phyloP scores from a whole-genome alignment of 441 rosid species.

The Raphanus hybrid region DNA sequence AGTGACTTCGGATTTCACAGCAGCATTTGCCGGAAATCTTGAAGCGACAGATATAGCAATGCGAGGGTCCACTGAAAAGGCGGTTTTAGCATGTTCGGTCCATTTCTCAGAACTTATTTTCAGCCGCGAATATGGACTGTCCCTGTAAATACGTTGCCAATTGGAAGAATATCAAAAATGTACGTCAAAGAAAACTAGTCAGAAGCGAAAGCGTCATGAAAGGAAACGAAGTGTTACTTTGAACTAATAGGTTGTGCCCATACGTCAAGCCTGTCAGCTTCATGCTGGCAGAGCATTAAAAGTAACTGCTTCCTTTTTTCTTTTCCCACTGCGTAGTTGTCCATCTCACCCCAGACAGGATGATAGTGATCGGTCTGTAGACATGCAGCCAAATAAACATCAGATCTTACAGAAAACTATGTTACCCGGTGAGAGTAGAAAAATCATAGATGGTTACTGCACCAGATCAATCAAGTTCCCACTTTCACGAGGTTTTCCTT shows the following conservation, averaged over 20 bases:
- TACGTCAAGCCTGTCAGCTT: slow-evolving; percentile 98
- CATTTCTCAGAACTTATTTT: slow-evolving; percentile 87
- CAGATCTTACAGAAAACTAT: slow-evolving; percentile 17
- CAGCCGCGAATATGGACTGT: slow-evolving; percentile 53
- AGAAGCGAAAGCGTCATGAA: slow-evolving; percentile 16
- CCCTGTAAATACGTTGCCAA: slow-evolving; percentile 58
- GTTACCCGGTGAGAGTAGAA: not conserved
- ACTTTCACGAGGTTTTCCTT: slow-evolving; percentile 67
- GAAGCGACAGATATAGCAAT: slow-evolving; percentile 84
- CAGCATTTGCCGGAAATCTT: slow-evolving; percentile 80
- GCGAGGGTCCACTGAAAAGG: slow-evolving; percentile 91
- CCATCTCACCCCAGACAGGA: slow-evolving; percentile 94
- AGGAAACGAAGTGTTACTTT: slow-evolving; percentile 56
- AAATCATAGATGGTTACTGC: slow-evolving; percentile 46
- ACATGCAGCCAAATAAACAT: too few species aligned
- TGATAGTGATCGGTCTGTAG: too few species aligned
- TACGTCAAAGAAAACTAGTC: not conserved
- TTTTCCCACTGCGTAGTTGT: slow-evolving; percentile 73
- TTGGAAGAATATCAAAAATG: slow-evolving; percentile 32
- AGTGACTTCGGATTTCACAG: slow-evolving; percentile 81
- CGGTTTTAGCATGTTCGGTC: slow-evolving; percentile 83
- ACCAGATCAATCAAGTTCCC: slow-evolving; percentile 58
- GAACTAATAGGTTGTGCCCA: slow-evolving; percentile 95
- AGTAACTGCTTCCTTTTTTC: slow-evolving; percentile 95
- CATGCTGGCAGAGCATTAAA: slow-evolving; percentile 93